phyloP scores from a whole-genome alignment of 139 green algal genomes.

The Chlorella sp. region DNA sequence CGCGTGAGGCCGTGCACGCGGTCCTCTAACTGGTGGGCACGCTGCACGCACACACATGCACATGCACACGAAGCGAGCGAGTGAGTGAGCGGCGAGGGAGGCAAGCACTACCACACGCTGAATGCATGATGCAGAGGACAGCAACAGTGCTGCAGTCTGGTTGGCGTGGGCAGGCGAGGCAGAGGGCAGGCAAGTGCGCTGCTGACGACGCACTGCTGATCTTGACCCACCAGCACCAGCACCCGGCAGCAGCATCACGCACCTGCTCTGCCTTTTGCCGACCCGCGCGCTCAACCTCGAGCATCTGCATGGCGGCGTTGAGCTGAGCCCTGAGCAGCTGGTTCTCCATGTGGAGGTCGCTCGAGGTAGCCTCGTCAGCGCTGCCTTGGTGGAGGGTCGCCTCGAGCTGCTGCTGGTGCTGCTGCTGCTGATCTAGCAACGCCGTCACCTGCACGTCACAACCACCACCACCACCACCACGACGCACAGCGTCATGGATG shows the following conservation, averaged over 20 bases:
- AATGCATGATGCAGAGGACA: neutral
- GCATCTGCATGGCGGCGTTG: neutral
- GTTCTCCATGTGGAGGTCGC: neutral
- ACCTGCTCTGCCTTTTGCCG: conserved; percentile 1
- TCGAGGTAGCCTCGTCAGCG: neutral
- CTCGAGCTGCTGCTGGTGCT: neutral
- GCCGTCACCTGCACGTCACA: too few relatives aligned
- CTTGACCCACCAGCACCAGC: neutral
- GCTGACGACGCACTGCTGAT: neutral
- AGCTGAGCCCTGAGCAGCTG: neutral
- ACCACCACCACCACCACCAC: too few relatives aligned
- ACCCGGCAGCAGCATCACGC: neutral
- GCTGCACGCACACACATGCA: conserved; percentile 4
- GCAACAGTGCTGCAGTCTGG: neutral
- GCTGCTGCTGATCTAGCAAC: neutral
- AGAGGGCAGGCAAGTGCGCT: neutral
- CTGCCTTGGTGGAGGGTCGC: neutral
- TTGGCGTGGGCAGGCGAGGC: too few relatives aligned
- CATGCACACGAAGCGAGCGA: neutral
- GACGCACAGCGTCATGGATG: too few relatives aligned
- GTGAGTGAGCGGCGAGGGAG: neutral
- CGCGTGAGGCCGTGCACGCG: neutral
- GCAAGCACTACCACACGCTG: neutral
- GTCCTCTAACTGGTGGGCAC: neutral
- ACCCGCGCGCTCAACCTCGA: neutral